Conservation (phyloP, 78 protist genomes). For the Isochrysis galbana region DNA sequence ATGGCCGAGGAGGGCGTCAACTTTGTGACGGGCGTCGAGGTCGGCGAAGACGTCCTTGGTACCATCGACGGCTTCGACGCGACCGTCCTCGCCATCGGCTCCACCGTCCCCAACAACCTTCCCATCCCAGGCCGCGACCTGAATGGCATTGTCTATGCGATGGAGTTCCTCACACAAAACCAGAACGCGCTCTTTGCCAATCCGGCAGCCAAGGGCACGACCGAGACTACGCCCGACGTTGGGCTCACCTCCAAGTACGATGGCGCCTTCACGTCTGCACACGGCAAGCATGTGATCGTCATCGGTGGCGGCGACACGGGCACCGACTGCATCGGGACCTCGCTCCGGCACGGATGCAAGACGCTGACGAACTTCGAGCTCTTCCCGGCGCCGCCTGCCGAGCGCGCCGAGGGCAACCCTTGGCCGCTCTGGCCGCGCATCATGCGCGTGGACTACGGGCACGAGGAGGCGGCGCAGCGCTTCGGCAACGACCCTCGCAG, state of each 20-base stretch:
- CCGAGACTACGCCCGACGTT: neutral
- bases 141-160: slow-evolving; percentile 71
- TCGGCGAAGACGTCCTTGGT: slow-evolving; percentile 46
- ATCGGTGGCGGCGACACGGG: slow-evolving; percentile 90
- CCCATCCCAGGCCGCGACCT: slow-evolving; percentile 71
- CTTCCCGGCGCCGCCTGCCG: slow-evolving; percentile 38
- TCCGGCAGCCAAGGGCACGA: neutral
- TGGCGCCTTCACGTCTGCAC: slow-evolving; percentile 44
- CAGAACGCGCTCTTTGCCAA: neutral
- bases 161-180: slow-evolving; percentile 70
- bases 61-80: slow-evolving; percentile 48
- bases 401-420: slow-evolving; percentile 35
- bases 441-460: slow-evolving; percentile 82
- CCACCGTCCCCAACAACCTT: slow-evolving; percentile 73
- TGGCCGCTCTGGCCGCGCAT: slow-evolving; percentile 69
- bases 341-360: slow-evolving; percentile 38
- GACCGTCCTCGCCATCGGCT: slow-evolving; percentile 67
- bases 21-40: slow-evolving; percentile 54
- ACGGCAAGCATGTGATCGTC: slow-evolving; percentile 77
- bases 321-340: slow-evolving; percentile 75
- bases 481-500: neutral
- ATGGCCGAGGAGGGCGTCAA: slow-evolving; percentile 67
- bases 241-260: neutral
- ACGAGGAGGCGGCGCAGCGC: slow-evolving; percentile 69
- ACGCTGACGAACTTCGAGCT: slow-evolving; percentile 72